phyloP scores from a whole-genome alignment of 495 filamentous ascomycete species.

The Trichoderma parareesei region DNA sequence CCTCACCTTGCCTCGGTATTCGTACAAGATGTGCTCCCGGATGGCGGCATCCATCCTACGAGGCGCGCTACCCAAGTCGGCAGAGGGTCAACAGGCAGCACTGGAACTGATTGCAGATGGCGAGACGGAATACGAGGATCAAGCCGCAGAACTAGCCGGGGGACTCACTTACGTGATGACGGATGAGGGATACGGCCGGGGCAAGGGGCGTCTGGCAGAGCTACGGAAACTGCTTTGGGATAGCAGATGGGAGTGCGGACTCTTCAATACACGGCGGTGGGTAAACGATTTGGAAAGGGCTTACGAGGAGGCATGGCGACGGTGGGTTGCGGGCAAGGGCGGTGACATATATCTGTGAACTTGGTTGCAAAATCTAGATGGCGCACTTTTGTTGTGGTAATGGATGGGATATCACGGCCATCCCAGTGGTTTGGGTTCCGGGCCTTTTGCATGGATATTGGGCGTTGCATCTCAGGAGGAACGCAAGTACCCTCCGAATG shows the following conservation, averaged over 20 bases:
- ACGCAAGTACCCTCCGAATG: not conserved
- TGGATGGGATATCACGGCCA: too few species aligned
- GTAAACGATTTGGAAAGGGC: slow-evolving; percentile 84
- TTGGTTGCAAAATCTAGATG: not conserved
- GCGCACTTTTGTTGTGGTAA: not conserved
- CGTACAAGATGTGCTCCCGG: slow-evolving; percentile 97
- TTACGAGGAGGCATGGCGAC: slow-evolving; percentile 79
- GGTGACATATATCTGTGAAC: slow-evolving; percentile 72
- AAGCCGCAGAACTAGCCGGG: slow-evolving; percentile 64
- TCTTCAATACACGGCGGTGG: slow-evolving; percentile 93
- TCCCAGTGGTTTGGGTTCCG: not conserved
- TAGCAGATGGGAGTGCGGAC: slow-evolving; percentile 68
- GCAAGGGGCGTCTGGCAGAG: slow-evolving; percentile 60
- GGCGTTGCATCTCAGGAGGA: not conserved
- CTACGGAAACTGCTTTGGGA: slow-evolving; percentile 73
- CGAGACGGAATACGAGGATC: slow-evolving; percentile 73
- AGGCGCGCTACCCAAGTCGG: slow-evolving; percentile 70
- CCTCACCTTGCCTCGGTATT: slow-evolving; percentile 86
- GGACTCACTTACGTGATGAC: slow-evolving; percentile 52
- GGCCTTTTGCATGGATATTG: not conserved
- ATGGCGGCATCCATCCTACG: slow-evolving; percentile 93
- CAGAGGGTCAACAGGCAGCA: slow-evolving; percentile 58
- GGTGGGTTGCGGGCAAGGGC: slow-evolving; percentile 78
- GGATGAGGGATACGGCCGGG: slow-evolving; percentile 44
- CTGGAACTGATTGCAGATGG: slow-evolving; percentile 69